Base-by-base conservation (phyloP, 495 filamentous ascomycete species). In the Penicillium simplicissimum region DNA sequence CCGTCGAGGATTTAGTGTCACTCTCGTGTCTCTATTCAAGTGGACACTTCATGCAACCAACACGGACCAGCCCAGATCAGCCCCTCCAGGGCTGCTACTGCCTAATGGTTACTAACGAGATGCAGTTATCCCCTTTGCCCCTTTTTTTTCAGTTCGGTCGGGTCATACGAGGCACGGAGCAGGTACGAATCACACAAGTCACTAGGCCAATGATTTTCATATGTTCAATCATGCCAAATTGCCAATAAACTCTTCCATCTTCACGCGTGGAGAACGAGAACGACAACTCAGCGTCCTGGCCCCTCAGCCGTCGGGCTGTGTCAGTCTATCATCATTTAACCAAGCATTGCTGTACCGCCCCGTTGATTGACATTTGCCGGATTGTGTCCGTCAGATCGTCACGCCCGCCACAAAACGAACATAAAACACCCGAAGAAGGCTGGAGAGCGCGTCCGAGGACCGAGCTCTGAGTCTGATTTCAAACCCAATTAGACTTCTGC, bases 81-180 rank as follows among this genome's bases (percentile, higher is more conserved):
- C 51, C 33, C 28, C 21, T 33, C 33, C 47, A 17, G 31, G 4
- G 25, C 47, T 7, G n/a, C n/a, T 8, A 7, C n/a, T n/a, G 38
- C 8, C 7, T 13, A 42, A 17, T 0, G 17, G 40, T 19, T 42
- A 42, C n/a, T 19, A 31, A 31, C 28, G 3, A 31, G 28, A 31
- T 31, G 28, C 28, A 31, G 28, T 25, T 15, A 13, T 33, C 35
- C 34, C 38, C 33, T 55, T 59, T 63, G 52, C 62, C 62, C 62
- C 62, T 57, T 64, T 64, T 64, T 64, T 64, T 57, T 55, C 33
- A 45, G 19, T 23, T 8, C 23, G 45, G 45, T 57, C 53, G 40
- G 51, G 52, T 31, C 52, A 36, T 33, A 54, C 49, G 33, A 60
- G 35, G 49, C 60, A 59, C 49, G 33, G 49, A 11, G 34, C 51